Evolutionary conservation across 2,329 filamentous ascomycete species (phyloP).

Genomic region (Pseudocercospora musae): DNA sequence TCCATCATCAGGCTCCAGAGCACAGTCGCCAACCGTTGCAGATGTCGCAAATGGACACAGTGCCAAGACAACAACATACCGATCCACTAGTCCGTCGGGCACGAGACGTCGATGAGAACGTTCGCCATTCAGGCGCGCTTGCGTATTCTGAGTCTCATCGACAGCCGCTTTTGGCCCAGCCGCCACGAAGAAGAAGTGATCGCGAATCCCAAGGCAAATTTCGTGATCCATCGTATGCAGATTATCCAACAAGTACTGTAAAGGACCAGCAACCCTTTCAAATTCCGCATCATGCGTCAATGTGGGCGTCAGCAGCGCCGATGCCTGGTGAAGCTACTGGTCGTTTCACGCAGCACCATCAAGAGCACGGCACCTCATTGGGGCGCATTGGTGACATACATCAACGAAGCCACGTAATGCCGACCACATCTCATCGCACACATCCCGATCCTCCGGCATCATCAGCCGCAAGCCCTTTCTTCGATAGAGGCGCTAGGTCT

Average conservation of each 20-base stretch:
- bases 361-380: neutral
- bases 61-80: neutral
- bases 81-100: neutral
- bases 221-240: neutral
- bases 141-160: neutral
- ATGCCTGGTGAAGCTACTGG: neutral
- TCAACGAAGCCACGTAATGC: neutral
- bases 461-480: constrained; percentile 42
- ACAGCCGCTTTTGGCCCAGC: neutral
- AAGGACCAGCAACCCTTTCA: neutral
- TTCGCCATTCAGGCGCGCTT: neutral
- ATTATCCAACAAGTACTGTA: neutral
- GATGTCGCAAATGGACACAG: constrained; percentile 1
- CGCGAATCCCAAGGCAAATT: neutral
- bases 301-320: neutral
- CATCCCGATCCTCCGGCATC: constrained; percentile 11
- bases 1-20: neutral
- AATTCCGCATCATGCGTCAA: neutral
- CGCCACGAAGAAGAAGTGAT: neutral
- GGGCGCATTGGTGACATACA: neutral
- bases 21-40: neutral
- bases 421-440: neutral
- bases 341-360: neutral
- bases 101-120: neutral
- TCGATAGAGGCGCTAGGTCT: constrained; percentile 19